Conservation (phyloP, 306 rosid species). For the Pyrus communis region DNA sequence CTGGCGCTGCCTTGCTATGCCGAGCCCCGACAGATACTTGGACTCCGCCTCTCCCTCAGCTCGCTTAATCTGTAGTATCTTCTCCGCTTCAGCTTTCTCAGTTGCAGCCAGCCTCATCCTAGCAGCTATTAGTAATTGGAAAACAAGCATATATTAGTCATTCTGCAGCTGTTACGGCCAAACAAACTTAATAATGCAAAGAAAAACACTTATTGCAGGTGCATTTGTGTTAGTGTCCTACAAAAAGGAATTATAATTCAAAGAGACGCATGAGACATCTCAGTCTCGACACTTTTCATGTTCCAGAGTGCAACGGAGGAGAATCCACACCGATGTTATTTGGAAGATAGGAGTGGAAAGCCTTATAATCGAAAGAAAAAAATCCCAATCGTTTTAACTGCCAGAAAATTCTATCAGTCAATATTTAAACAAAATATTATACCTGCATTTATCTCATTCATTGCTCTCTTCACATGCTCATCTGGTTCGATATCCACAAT, state of each 20-base stretch:
- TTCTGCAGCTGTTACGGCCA: background rate
- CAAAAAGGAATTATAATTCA: background rate
- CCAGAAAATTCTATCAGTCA: background rate
- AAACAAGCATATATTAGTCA: background rate
- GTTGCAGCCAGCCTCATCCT: slow-evolving; percentile 49
- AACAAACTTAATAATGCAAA: background rate
- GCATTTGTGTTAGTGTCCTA: background rate
- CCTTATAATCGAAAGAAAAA: background rate
- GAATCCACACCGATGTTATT: background rate
- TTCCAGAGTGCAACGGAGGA: background rate
- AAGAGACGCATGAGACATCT: background rate
- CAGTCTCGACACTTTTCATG: background rate
- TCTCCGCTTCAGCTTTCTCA: slow-evolving; percentile 51
- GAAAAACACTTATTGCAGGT: background rate
- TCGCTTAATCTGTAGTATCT: slow-evolving; percentile 45
- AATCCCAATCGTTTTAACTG: background rate
- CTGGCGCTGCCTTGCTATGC: slow-evolving; percentile 54
- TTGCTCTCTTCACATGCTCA: slow-evolving; percentile 48
- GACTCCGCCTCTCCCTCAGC: slow-evolving; percentile 57
- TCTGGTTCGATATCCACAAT: slow-evolving; percentile 52
- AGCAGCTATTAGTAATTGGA: slow-evolving; percentile 25
- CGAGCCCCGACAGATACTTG: slow-evolving; percentile 45
- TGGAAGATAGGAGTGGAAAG: background rate
- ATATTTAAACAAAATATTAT: background rate
- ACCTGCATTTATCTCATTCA: slow-evolving; percentile 56